phyloP scores from a whole-genome alignment of 1,284 basidiomycete genomes.

The Laetiporus sulphureus region DNA sequence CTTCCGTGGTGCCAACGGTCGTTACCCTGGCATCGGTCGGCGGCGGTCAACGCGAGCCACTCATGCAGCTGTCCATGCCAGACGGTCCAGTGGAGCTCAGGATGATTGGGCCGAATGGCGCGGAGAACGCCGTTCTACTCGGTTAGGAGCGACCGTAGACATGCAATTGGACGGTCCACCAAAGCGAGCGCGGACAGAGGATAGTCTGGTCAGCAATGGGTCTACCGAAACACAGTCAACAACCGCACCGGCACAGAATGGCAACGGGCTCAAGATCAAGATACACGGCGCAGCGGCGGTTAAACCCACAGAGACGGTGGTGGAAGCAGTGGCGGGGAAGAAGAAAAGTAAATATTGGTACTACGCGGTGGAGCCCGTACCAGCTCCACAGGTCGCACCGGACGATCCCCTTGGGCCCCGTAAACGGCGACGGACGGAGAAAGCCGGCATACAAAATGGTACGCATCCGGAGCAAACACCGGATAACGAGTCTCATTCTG shows the following conservation, averaged over 20 bases:
- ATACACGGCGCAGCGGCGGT: slow-evolving; percentile 48
- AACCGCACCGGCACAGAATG: slow-evolving; percentile 18
- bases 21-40: slow-evolving; percentile 30
- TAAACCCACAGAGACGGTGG: slow-evolving; percentile 59
- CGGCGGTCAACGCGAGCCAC: slow-evolving; percentile 59
- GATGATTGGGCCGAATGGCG: slow-evolving; percentile 54
- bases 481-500: slow-evolving; percentile 10
- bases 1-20: slow-evolving; percentile 32
- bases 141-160: slow-evolving; percentile 52
- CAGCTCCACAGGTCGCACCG: slow-evolving; percentile 23
- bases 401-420: slow-evolving; percentile 7
- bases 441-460: slow-evolving; percentile 4
- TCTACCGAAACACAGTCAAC: slow-evolving; percentile 27
- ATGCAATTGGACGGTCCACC: slow-evolving; percentile 43
- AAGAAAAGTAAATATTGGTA: slow-evolving; percentile 80
- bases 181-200: slow-evolving; percentile 69
- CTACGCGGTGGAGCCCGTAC: slow-evolving; percentile 69
- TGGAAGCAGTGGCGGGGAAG: slow-evolving; percentile 67
- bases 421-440: slow-evolving; percentile 6
- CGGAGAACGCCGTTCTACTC: slow-evolving; percentile 66
- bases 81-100: slow-evolving; percentile 41
- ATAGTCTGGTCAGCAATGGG: slow-evolving; percentile 55
- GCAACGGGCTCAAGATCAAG: slow-evolving; percentile 29
- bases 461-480: slow-evolving; percentile 4
- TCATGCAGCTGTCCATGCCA: slow-evolving; percentile 46